Evolutionary conservation across 805 yeast species (phyloP), one percentile per base, ranked within the genome.

Genomic region (Wickerhamiella alocasiicola): DNA sequence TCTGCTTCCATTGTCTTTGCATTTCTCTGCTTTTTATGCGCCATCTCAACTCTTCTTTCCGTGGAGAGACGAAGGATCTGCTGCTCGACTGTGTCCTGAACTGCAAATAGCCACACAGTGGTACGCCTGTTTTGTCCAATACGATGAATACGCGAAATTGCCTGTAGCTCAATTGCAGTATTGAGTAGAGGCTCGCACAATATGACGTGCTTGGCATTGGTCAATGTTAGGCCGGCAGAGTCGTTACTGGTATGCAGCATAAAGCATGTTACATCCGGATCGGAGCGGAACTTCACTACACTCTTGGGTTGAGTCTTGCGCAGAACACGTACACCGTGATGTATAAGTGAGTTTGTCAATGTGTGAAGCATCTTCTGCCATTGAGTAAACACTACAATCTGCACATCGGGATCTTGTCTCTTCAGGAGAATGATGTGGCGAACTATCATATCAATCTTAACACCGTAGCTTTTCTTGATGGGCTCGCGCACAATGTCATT

Each of bases 181-280:
- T 85, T 85, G 12, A 91, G 78, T 43, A 91, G 66, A 1, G 98
- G 97, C 60, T 91, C 98, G 57, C 96, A 81, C 4, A 91, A 57
- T 46, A 87, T 79, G 0, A 91, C 88, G 56, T 91, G 95, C 2
- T 81, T 80, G 0, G 98, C 97, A 63, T 88, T 88, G 6, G 85
- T 76, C 42, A 91, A 65, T 6, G 94, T 91, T 47, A 91, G 64
- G 0, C 98, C 98, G 11, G 95, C 63, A 2, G 60, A 59, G 28
- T 87, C 83, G 0, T 87, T 78, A 48, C 75, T 78, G 0, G 95
- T 88, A 59, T 84, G 83, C 48, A 91, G 60, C 20, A 91, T 59
- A 53, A 88, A 78, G 57, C 97, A 88, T 0, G 95, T 81, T n/a
- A 80, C 69, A 0, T 64, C 55, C 3, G 72, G 63, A 48, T 72